Base-by-base conservation (phyloP, 2,329 filamentous ascomycete genomes). In the Cytospora schulzeri region DNA sequence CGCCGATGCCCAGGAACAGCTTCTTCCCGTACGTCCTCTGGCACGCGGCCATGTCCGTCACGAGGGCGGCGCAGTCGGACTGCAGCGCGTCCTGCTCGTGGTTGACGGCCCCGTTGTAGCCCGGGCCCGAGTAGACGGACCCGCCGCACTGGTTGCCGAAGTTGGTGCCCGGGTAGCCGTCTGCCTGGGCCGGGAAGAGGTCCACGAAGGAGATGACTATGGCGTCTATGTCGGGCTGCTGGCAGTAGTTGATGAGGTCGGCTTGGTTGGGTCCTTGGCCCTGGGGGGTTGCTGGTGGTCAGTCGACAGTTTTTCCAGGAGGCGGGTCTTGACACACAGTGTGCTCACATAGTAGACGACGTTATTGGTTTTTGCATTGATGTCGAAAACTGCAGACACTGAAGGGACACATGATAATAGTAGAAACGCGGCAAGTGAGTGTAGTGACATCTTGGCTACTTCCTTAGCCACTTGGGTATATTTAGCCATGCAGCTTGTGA, bases 181-280 rank as follows among this genome's bases (percentile, higher is more conserved):
- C 77, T n/a, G 74, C 77, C 64, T 80, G 75, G 6, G 73, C 71
- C 14, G 78, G 77, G 67, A 80, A 81, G 5, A 76, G 69, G 60
- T 77, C 69, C 24, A 80, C 75, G 66, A 80, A 81, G 3, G 75
- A 78, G 5, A 81, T 71, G 17, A 79, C 72, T 65, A 81, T 80
- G 17, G 80, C 73, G 62, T 81, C 79, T 57, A 80, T 74, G 28
- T 69, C 71, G 1, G 76, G 68, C 53, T 77, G 72, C 31, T 77
- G 71, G 68, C 78, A 81, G 66, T 77, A 79, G 4, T 71, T 68
- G n/a, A 70, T 67, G 28, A 81, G 71, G n/a, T 70, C 67, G 22
- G 70, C 62, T 67, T 80, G 77, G 60, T 74, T 71, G 2, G 74
- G 70, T 59, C 78, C 79, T 73, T 78, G 74, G 35, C 79, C 78